A percentile compares a stretch with the other conserved stretches of the same genome.
Conservation (phyloP, 768 basidiomycete genomes). For the Rubroboletus pulcherrimus region DNA sequence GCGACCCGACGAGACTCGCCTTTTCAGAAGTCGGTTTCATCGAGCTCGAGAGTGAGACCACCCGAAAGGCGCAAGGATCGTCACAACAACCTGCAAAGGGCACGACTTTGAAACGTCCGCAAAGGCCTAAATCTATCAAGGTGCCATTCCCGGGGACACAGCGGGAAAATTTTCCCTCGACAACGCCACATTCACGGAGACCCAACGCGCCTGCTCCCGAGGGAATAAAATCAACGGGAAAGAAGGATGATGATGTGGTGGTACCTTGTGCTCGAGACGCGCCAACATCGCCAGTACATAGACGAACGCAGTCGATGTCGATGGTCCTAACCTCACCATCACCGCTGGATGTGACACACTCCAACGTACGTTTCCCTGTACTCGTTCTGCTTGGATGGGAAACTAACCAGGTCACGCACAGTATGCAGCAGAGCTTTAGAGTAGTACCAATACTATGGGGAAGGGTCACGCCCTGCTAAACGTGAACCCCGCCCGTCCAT, state of each 20-base stretch:
- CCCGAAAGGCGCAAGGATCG: not conserved
- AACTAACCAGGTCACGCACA: constrained; percentile 4
- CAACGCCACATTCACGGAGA: not conserved
- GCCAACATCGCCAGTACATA: constrained; percentile 13
- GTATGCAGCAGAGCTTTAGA: constrained; percentile 27
- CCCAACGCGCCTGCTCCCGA: not conserved
- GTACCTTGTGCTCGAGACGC: not conserved
- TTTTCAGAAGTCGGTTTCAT: constrained; percentile 17
- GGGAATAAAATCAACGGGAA: not conserved
- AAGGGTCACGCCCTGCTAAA: too few species aligned
- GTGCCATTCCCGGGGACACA: not conserved
- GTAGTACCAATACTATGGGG: not conserved
- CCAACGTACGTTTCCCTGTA: constrained; percentile 12
- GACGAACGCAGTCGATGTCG: constrained; percentile 29
- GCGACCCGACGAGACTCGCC: not conserved
- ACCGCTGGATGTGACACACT: constrained; percentile 6
- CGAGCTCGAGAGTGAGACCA: constrained; percentile 2
- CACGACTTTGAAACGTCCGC: constrained; percentile 4
- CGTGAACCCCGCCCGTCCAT: too few species aligned
- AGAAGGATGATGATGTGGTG: not conserved
- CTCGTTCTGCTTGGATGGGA: not conserved
- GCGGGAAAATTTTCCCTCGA: not conserved
- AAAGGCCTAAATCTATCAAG: constrained; percentile 7
- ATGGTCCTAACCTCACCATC: constrained; percentile 19
- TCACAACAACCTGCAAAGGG: not conserved